These are phyloP conservation scores for Nakazawaea populi DNA, from an alignment of 805 yeast species.

Conservation along the genomic window DNA sequence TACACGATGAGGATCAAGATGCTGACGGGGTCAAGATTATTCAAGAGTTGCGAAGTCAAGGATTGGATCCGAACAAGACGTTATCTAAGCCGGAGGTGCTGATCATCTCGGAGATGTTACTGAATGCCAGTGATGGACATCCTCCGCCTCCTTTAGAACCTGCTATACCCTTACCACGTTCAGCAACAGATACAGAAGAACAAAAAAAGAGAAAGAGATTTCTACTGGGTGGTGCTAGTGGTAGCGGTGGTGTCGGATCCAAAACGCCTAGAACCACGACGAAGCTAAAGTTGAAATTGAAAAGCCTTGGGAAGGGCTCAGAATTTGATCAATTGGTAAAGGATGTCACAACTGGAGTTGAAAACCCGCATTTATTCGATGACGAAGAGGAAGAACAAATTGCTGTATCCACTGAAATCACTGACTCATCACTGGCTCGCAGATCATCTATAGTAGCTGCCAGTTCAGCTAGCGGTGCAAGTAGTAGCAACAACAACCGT, in stretches of 20 bases:
- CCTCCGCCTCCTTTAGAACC: neutral
- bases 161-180: neutral
- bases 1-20: constrained; percentile 52
- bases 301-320: constrained; percentile 5
- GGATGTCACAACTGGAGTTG: constrained; percentile 27
- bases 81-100: constrained; percentile 31
- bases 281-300: constrained; percentile 9
- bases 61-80: constrained; percentile 36
- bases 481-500: neutral
- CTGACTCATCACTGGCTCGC: neutral
- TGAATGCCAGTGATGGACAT: constrained; percentile 1
- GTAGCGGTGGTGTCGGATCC: neutral
- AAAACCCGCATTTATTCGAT: constrained; percentile 31
- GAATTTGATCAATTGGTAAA: constrained; percentile 19
- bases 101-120: constrained; percentile 15
- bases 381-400: constrained; percentile 23
- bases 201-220: constrained; percentile 3
- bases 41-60: constrained; percentile 26
- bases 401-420: neutral
- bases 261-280: constrained; percentile 14
- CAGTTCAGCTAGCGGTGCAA: no score
- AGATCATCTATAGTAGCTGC: neutral
- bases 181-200: neutral
- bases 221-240: neutral
- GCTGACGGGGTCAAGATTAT: constrained; percentile 39